Base-by-base conservation (phyloP, 148 eudicot species). In the Bassia scoparia region DNA sequence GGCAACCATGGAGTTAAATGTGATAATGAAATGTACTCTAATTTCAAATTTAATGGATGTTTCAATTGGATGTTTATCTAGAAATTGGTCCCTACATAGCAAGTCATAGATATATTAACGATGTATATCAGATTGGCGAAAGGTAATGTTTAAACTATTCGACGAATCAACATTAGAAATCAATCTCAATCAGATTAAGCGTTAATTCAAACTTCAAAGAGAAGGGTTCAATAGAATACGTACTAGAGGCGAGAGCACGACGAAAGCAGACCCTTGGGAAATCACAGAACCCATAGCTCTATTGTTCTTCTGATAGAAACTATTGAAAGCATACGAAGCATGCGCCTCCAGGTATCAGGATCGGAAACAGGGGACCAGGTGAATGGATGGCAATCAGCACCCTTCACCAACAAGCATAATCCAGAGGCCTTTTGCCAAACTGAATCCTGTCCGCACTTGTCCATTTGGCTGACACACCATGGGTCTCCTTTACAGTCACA, bases 301-400 rank as follows among this genome's bases (percentile, higher is more conserved):
- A 3, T 83, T 82, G 29, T 83, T 91, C 85, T 81, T 91, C 87
- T 95, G 97, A 66, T 95, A 91, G 49, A 80, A 95, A 37, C 97
- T 95, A 52, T 91, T 95, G 74, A 95, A 95, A 0, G 98, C 98
- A 27, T 56, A 91, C 48, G 98, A 91, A 0, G 98, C 98, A 60
- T 95, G 98, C 0, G 98, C 93, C 75, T 81, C 92, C 0, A 95
- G 46, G 98, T 89, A 38, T 95, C 85, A 30, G 98, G 98, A 83
- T 95, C 86, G 66, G 53, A 95, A 88, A 95, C 79, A 82, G 37
- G 73, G 98, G 83, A 20, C 93, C 96, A 0, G 84, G 85, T 95
- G 97, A 37, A 95, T 95, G 82, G 86, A 83, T 81, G 88, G 85
- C 98, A 95, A 44, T 95, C 94, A 2, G 97, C 98, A 41, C 86